These are phyloP conservation scores for Colletotrichum sansevieriae DNA, from an alignment of 2,329 filamentous ascomycete genomes.

Conservation along the genomic window DNA sequence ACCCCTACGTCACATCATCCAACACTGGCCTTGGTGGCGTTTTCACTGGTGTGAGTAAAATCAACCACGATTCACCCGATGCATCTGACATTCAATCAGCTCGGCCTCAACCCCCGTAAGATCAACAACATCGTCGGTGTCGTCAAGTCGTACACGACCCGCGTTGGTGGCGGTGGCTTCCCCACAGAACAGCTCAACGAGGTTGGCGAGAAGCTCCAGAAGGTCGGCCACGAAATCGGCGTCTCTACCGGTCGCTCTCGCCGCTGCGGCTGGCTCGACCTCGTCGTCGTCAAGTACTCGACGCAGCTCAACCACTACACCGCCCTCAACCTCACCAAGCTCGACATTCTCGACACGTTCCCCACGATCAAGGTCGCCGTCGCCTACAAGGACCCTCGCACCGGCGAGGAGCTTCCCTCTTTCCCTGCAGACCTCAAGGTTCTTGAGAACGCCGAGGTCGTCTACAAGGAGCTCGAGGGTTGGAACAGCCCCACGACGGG, in stretches of 20 bases:
- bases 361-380: constrained; percentile 80
- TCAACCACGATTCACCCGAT: neutral
- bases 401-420: constrained; percentile 64
- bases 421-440: constrained; percentile 75
- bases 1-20: constrained; percentile 55
- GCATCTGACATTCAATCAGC: constrained; percentile 36
- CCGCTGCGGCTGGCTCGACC: constrained; percentile 65
- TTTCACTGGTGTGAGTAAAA: constrained; percentile 32
- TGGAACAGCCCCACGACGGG: constrained; percentile 76
- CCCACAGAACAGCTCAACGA: constrained; percentile 70
- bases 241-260: constrained; percentile 70
- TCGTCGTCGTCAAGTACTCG: constrained; percentile 77
- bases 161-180: constrained; percentile 74
- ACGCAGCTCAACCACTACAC: constrained; percentile 76
- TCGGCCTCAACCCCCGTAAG: constrained; percentile 71
- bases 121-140: constrained; percentile 73
- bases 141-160: constrained; percentile 78
- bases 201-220: constrained; percentile 60
- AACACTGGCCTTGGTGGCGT: constrained; percentile 43
- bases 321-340: constrained; percentile 70
- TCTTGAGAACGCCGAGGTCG: constrained; percentile 71
- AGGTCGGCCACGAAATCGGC: constrained; percentile 56
- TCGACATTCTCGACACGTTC: constrained; percentile 81
- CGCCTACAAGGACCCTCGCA: constrained; percentile 68
- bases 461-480: constrained; percentile 77